These are phyloP conservation scores for Diaporthe vexans DNA, from an alignment of 2,329 filamentous ascomycete genomes.

Conservation along the genomic window DNA sequence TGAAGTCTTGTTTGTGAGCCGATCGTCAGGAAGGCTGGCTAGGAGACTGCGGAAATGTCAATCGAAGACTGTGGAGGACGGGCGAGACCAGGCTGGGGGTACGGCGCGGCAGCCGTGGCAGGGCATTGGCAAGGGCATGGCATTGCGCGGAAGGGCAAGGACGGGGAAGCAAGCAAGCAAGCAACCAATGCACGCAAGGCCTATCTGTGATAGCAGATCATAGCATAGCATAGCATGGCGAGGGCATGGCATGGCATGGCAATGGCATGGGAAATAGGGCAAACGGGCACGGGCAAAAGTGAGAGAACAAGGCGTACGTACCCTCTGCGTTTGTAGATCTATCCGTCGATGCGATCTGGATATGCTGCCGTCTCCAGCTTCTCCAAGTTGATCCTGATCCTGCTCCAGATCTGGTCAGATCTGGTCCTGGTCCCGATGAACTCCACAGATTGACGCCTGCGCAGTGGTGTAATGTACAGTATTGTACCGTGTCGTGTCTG, in stretches of 20 bases:
- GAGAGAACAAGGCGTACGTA: constrained; percentile 26
- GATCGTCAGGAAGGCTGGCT: constrained; percentile 27
- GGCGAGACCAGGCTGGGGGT: constrained; percentile 10
- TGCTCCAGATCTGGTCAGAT: too few relatives aligned
- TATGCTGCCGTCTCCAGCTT: constrained; percentile 17
- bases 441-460: constrained; percentile 27
- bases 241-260: neutral
- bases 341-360: constrained; percentile 2
- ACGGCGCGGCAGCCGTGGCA: neutral
- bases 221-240: neutral
- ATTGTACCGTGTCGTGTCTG: neutral
- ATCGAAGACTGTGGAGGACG: constrained; percentile 13
- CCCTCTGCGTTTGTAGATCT: constrained; percentile 28
- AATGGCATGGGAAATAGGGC: neutral
- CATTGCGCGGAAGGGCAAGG: neutral
- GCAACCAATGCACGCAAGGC: neutral
- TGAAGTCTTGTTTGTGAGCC: constrained; percentile 27
- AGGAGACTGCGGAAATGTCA: constrained; percentile 18
- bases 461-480: neutral
- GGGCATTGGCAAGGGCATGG: neutral
- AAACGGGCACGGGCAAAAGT: neutral
- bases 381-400: constrained; percentile 33
- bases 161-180: neutral
- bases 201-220: too few relatives aligned
- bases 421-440: neutral